Evolutionary conservation across 2,329 filamentous ascomycete genomes (phyloP).

Genomic region (Microsporum canis): DNA sequence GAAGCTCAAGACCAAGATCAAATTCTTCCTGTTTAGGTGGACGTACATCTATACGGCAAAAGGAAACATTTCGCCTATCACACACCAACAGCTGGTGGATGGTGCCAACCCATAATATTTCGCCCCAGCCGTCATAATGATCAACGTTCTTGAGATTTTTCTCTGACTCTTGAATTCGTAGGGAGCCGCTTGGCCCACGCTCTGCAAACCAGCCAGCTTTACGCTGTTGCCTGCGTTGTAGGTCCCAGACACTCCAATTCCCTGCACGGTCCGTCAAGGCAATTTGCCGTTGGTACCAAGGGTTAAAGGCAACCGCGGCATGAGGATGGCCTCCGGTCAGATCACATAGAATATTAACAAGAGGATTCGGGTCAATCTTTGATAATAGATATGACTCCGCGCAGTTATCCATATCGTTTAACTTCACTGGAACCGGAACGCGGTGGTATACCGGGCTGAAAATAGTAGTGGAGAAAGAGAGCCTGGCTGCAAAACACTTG

Average conservation of each 20-base stretch:
- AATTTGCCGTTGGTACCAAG: slow-evolving; percentile 46
- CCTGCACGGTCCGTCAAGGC: slow-evolving; percentile 45
- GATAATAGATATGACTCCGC: slow-evolving; percentile 14
- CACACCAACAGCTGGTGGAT: slow-evolving; percentile 40
- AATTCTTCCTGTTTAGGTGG: slow-evolving; percentile 21
- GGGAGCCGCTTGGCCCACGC: slow-evolving; percentile 22
- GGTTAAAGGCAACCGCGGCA: slow-evolving; percentile 49
- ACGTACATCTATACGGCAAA: slow-evolving; percentile 25
- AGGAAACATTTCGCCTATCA: slow-evolving; percentile 35
- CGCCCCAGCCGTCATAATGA: slow-evolving; percentile 35
- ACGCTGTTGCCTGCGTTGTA: slow-evolving; percentile 24
- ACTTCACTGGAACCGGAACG: slow-evolving; percentile 16
- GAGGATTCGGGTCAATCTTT: slow-evolving; percentile 26
- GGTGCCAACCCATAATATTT: slow-evolving; percentile 31
- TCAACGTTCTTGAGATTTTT: slow-evolving; percentile 15
- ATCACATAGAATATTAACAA: slow-evolving; percentile 34
- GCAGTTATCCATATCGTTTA: background rate
- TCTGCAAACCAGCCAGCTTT: slow-evolving; percentile 22
- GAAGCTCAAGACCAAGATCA: slow-evolving; percentile 26
- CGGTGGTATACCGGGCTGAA: slow-evolving; percentile 35
- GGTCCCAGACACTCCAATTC: slow-evolving; percentile 43
- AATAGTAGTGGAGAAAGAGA: slow-evolving; percentile 36
- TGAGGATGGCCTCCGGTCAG: slow-evolving; percentile 39
- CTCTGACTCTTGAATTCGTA: slow-evolving; percentile 12
- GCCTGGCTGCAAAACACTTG: slow-evolving; percentile 42